These are phyloP conservation scores for Phytopythium kandeliae DNA, from an alignment of 352 stramenopile species.

Conservation along the genomic window DNA sequence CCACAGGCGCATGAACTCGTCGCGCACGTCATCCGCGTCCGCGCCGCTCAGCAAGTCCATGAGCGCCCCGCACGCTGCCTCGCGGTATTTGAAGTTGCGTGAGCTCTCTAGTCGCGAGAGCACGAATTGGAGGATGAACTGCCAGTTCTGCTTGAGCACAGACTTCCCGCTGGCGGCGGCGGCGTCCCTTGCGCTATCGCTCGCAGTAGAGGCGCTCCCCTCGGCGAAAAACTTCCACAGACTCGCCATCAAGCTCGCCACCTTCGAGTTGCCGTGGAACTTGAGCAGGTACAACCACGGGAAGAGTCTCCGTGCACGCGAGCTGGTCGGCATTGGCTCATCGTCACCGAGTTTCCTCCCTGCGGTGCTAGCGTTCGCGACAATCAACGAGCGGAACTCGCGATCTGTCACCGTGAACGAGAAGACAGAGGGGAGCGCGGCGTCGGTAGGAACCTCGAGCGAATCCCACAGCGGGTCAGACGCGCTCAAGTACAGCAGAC, in stretches of 20 bases:
- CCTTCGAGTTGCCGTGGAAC: slow-evolving; percentile 62
- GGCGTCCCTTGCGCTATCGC: neutral
- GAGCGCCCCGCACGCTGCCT: slow-evolving; percentile 57
- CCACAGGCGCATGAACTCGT: slow-evolving; percentile 59
- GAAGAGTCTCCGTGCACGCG: slow-evolving; percentile 28
- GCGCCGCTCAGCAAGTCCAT: slow-evolving; percentile 62
- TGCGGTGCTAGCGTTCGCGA: slow-evolving; percentile 37
- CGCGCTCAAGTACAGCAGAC: slow-evolving; percentile 76
- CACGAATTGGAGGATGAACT: slow-evolving; percentile 48
- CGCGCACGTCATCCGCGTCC: slow-evolving; percentile 32
- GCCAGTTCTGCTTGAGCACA: slow-evolving; percentile 46
- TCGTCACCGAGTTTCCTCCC: slow-evolving; percentile 41
- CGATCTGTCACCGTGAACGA: slow-evolving; percentile 42
- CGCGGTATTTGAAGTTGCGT: slow-evolving; percentile 79
- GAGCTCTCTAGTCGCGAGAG: slow-evolving; percentile 52
- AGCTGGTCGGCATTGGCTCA: slow-evolving; percentile 12
- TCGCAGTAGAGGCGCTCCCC: slow-evolving; percentile 14
- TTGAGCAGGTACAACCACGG: slow-evolving; percentile 78
- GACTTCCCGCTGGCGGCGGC: slow-evolving; percentile 29
- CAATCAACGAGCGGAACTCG: slow-evolving; percentile 37
- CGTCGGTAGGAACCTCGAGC: slow-evolving; percentile 8
- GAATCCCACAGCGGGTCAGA: slow-evolving; percentile 61
- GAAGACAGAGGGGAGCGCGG: slow-evolving; percentile 13
- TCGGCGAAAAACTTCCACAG: slow-evolving; percentile 61
- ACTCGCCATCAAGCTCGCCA: slow-evolving; percentile 55